These are phyloP conservation scores for Ogataea chonburiensis DNA, from an alignment of 805 yeast genomes.

Conservation along the genomic window DNA sequence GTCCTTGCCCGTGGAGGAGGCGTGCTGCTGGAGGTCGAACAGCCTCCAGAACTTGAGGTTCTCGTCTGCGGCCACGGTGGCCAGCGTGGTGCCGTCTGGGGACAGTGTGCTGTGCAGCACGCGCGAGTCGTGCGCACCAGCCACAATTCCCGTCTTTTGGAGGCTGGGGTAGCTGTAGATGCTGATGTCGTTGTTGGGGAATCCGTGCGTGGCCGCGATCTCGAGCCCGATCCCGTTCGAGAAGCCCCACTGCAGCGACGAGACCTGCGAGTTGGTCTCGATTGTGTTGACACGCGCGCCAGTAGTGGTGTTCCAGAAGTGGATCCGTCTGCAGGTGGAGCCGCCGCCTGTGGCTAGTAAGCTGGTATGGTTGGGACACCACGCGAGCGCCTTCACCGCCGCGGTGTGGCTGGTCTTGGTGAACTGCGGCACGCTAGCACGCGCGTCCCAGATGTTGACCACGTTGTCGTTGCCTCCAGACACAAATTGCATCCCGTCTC, in stretches of 20 bases:
- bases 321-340: constrained; percentile 80
- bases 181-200: constrained; percentile 80
- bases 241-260: constrained; percentile 91
- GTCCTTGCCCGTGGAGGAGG: constrained; percentile 42
- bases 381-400: constrained; percentile 91
- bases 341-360: constrained; percentile 98
- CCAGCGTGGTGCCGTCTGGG: constrained; percentile 87
- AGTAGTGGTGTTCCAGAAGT: constrained; percentile 93
- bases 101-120: constrained; percentile 80
- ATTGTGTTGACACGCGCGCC: constrained; percentile 85
- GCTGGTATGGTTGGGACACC: constrained; percentile 87
- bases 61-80: constrained; percentile 96
- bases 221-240: constrained; percentile 72
- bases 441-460: constrained; percentile 90
- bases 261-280: constrained; percentile 90
- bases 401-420: constrained; percentile 81
- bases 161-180: constrained; percentile 84
- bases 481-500: constrained; percentile 82
- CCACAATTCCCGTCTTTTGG: constrained; percentile 83
- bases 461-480: constrained; percentile 94
- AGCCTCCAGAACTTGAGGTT: constrained; percentile 92
- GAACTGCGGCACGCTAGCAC: constrained; percentile 66
- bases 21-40: constrained; percentile 51
- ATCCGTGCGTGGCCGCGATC: constrained; percentile 91
- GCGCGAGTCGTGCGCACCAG: constrained; percentile 85